phyloP scores from a whole-genome alignment of 2,329 filamentous ascomycete genomes.

The Alternaria consortialis region DNA sequence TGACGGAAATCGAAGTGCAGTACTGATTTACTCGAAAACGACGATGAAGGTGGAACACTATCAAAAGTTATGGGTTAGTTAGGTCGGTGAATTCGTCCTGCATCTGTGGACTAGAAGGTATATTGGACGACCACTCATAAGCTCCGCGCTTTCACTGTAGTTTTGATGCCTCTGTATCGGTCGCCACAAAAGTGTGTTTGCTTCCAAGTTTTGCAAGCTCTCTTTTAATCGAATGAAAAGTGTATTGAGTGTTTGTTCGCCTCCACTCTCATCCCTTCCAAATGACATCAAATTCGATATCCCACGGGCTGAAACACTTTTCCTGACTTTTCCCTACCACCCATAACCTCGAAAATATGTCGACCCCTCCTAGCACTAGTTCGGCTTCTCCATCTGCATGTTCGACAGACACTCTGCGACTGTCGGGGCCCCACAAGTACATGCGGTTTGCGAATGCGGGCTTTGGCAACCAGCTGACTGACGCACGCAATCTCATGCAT shows the following conservation, averaged over 20 bases:
- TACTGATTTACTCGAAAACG: background rate
- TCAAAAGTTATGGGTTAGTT: background rate
- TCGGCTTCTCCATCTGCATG: background rate
- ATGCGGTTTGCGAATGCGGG: background rate
- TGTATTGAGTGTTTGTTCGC: background rate
- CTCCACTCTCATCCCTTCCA: background rate
- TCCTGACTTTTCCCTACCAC: background rate
- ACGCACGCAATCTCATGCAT: slow-evolving; percentile 15
- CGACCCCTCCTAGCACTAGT: background rate
- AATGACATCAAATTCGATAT: background rate
- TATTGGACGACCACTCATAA: background rate
- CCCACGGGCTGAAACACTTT: background rate
- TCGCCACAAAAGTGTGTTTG: background rate
- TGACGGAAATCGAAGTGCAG: background rate
- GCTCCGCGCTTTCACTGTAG: background rate
- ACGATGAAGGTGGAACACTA: background rate
- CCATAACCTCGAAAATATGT: background rate
- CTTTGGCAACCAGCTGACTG: slow-evolving; percentile 16
- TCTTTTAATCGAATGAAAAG: background rate
- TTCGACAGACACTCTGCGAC: background rate
- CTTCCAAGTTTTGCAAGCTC: background rate
- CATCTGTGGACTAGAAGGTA: background rate
- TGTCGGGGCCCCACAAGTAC: background rate
- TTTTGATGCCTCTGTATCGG: background rate
- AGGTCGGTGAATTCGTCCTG: background rate